Evolutionary conservation across 306 rosid genomes (phyloP).

Genomic region (Corylus heterophylla): DNA sequence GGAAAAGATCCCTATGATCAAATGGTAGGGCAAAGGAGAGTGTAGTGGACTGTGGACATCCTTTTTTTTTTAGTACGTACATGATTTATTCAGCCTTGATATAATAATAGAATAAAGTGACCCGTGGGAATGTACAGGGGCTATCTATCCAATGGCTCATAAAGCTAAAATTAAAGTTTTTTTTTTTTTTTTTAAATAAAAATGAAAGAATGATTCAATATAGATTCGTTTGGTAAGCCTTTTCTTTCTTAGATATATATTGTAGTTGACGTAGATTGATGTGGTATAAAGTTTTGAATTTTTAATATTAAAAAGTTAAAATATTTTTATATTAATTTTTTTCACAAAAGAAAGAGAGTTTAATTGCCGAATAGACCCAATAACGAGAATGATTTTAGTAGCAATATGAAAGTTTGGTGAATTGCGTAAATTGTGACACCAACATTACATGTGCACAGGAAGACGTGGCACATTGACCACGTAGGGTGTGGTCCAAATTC

Average conservation of each 20-base stretch:
- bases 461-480: slow-evolving; percentile 38
- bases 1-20: neutral
- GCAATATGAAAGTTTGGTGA: neutral
- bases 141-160: neutral
- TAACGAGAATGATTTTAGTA: neutral
- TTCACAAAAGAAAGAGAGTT: no score
- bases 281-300: no score
- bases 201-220: neutral
- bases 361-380: no score
- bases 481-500: slow-evolving; percentile 22
- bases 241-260: no score
- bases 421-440: slow-evolving; percentile 32
- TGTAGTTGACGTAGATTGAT: no score
- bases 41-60: neutral
- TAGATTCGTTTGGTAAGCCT: no score
- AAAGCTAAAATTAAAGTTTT: neutral
- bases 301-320: no score
- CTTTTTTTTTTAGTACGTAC: neutral
- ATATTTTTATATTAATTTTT: no score
- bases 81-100: neutral
- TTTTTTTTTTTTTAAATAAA: neutral
- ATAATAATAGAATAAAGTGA: neutral
- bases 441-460: slow-evolving; percentile 55
- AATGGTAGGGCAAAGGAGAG: slow-evolving; percentile 2
- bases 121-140: neutral